phyloP scores from a whole-genome alignment of 169 alveolate species.

The Eimeria acervulina region DNA sequence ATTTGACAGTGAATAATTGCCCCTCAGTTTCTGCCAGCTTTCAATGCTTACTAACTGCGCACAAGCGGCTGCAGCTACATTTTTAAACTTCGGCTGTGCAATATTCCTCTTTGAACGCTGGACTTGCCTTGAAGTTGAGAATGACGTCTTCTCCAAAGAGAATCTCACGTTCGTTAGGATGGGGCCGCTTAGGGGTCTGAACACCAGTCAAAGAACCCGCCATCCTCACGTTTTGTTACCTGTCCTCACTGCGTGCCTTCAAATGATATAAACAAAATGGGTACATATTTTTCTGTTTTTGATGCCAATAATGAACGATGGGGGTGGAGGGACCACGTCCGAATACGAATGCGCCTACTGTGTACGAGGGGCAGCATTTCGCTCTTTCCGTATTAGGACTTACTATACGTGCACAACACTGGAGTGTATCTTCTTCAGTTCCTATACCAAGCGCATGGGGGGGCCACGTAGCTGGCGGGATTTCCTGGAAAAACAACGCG shows the following conservation, averaged over 20 bases:
- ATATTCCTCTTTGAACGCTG: background rate
- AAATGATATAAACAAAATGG: too few species aligned
- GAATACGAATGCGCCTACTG: background rate
- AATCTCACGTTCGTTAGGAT: slow-evolving; percentile 88
- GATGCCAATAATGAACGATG: background rate
- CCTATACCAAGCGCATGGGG: slow-evolving; percentile 93
- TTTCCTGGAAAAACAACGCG: slow-evolving; percentile 82
- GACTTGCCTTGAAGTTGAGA: slow-evolving; percentile 71
- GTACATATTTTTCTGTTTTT: too few species aligned
- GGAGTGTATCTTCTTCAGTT: slow-evolving; percentile 92
- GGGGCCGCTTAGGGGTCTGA: slow-evolving; percentile 88
- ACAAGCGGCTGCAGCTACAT: background rate
- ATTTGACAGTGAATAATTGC: background rate
- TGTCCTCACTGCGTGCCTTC: background rate
- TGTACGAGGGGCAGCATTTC: background rate
- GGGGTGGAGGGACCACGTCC: background rate
- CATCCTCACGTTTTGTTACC: background rate
- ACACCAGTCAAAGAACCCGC: slow-evolving; percentile 76
- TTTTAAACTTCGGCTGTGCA: background rate
- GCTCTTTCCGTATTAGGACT: slow-evolving; percentile 35
- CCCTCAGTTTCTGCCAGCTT: background rate
- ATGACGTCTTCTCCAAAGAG: slow-evolving; percentile 82
- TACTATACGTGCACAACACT: slow-evolving; percentile 88
- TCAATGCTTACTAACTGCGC: background rate
- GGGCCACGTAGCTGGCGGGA: slow-evolving; percentile 87